These are phyloP conservation scores for Orbilia oligospora DNA, from an alignment of 2,329 filamentous ascomycete genomes.

Conservation along the genomic window DNA sequence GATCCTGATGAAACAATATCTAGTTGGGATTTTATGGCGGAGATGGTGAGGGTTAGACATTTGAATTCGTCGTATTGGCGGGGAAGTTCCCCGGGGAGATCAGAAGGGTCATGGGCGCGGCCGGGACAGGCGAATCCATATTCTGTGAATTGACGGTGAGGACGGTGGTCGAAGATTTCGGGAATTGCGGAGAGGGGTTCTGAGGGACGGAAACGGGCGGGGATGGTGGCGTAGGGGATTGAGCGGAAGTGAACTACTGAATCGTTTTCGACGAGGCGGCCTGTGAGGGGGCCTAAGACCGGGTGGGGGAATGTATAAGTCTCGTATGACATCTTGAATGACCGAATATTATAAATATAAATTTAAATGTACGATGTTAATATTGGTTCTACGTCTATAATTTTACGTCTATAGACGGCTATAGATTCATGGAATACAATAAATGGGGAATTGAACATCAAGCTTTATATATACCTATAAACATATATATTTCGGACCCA, in stretches of 20 bases:
- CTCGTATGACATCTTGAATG: conserved; percentile 28
- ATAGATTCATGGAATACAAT: background rate
- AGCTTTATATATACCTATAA: too few relatives aligned
- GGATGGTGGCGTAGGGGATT: conserved; percentile 55
- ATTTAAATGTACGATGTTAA: too few relatives aligned
- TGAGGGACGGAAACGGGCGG: conserved; percentile 55
- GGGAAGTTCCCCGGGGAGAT: conserved; percentile 37
- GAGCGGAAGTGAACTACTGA: conserved; percentile 50
- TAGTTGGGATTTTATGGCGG: conserved; percentile 28
- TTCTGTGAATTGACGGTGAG: conserved; percentile 51
- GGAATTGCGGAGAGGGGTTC: conserved; percentile 38
- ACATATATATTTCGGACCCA: background rate
- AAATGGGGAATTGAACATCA: background rate
- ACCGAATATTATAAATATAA: background rate
- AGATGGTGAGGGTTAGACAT: conserved; percentile 52
- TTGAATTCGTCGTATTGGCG: conserved; percentile 52
- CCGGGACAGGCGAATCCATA: conserved; percentile 56
- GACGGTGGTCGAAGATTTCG: conserved; percentile 49
- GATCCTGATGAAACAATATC: conserved; percentile 25
- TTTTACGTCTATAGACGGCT: too few relatives aligned
- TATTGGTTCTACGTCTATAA: background rate
- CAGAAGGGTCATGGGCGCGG: conserved; percentile 36
- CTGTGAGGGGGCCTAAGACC: conserved; percentile 41
- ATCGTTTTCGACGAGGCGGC: conserved; percentile 48
- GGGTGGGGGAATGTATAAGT: conserved; percentile 42